A percentile compares a stretch with the other conserved stretches of the same genome.
Evolutionary conservation across 164 flowering plant genomes (phyloP).

Genomic region (Hamamelis virginiana): DNA sequence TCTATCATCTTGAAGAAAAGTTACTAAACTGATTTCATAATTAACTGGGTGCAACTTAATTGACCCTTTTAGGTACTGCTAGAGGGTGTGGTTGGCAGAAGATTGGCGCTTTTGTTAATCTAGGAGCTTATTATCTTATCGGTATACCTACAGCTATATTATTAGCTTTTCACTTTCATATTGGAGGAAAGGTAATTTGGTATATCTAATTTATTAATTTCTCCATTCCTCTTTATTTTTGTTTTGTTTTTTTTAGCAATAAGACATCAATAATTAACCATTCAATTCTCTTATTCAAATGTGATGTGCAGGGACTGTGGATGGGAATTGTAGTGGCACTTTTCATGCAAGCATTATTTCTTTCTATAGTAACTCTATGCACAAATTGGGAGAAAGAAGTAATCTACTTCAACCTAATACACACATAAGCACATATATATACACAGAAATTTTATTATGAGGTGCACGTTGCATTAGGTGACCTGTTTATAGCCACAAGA

Average conservation of each 20-base stretch:
- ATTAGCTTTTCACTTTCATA: slow-evolving; percentile 30
- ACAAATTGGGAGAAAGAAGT: slow-evolving; percentile 37
- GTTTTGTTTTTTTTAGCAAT: too few species aligned
- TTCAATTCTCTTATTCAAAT: background rate
- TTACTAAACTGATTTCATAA: background rate
- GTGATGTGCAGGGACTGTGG: slow-evolving; percentile 32
- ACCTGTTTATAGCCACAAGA: too few species aligned
- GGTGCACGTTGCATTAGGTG: too few species aligned
- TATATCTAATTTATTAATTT: too few species aligned
- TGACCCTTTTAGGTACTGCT: slow-evolving; percentile 19
- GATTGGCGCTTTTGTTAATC: slow-evolving; percentile 36
- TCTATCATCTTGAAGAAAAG: background rate
- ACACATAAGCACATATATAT: too few species aligned
- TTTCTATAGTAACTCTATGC: slow-evolving; percentile 11
- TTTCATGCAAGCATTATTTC: slow-evolving; percentile 19
- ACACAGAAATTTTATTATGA: too few species aligned
- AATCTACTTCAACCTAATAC: background rate
- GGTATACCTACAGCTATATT: slow-evolving; percentile 37
- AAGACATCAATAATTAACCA: too few species aligned
- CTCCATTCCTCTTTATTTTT: too few species aligned
- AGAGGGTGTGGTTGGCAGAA: slow-evolving; percentile 50
- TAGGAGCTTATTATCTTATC: slow-evolving; percentile 38
- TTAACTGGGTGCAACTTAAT: background rate
- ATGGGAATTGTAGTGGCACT: slow-evolving; percentile 27
- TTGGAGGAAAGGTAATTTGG: slow-evolving; percentile 36